Base-by-base conservation (phyloP, 2,329 filamentous ascomycete species). In the Orbilia brochopaga region DNA sequence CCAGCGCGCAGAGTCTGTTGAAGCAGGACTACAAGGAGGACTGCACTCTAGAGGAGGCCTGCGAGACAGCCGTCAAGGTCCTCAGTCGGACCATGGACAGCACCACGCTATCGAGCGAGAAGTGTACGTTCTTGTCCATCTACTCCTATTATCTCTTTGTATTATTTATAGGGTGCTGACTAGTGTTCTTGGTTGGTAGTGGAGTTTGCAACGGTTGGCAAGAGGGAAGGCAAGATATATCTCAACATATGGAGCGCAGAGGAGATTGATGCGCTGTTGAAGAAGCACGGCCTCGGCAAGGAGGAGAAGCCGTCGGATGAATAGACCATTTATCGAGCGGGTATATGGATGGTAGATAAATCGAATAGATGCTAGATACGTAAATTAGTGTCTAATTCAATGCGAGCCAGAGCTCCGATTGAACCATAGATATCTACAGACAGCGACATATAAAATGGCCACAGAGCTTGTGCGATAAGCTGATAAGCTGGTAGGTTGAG, bases 1-100 rank as follows among this genome's bases (percentile, higher is more conserved):
- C 94, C 50, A 96, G 91, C 78, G 95, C 95, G 8, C 92, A 97
- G 82, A 96, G 92, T 81, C 82, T 99, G 81, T 82, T 99, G 80
- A 99, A 99, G 86, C 94, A 99, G 81, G 94, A 99, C 81, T 99
- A 99, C 84, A 97, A 97, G 85, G 94, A 99, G 82, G 92, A 97
- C 77, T 97, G 92, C 81, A 89, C 91, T 75, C 81, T 99, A 79
- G 91, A 96, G 83, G 94, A 99, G 83, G 94, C 95, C 2, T 99
- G 94, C 80, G 92, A 90, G 61, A 89, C 97, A 85, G 94, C 94
- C 10, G 94, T 99, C 80, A 99, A 99, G 86, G 94, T 99, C 74
- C 83, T 99, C 75, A 97, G 94, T 86, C 99, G 99, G 88, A 99
- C 94, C 4, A 99, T 99, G 95, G 94, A 99, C 81, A 96, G 92